These are phyloP conservation scores for Colletotrichum sidae DNA, from an alignment of 2,329 filamentous ascomycete genomes.

Conservation along the genomic window DNA sequence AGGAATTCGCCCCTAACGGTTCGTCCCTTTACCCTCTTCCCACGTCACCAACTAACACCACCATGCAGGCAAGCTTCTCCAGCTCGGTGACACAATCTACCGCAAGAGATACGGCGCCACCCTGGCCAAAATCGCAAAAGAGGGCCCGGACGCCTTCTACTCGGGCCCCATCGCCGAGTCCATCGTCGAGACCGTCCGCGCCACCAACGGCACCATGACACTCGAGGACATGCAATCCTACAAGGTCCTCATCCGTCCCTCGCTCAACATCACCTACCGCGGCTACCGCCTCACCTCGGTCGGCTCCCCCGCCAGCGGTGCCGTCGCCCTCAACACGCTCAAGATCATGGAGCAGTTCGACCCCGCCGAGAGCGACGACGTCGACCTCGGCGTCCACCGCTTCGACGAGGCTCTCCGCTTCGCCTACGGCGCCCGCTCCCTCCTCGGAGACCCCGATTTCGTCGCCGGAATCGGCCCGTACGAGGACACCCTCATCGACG, in stretches of 20 bases:
- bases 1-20: slow-evolving; percentile 89
- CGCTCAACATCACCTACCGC: slow-evolving; percentile 74
- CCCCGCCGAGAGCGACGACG: slow-evolving; percentile 61
- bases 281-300: slow-evolving; percentile 77
- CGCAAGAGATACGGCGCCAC: slow-evolving; percentile 83
- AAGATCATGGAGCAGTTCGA: slow-evolving; percentile 86
- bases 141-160: slow-evolving; percentile 82
- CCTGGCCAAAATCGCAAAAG: slow-evolving; percentile 78
- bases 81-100: slow-evolving; percentile 81
- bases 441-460: slow-evolving; percentile 85
- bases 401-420: slow-evolving; percentile 92
- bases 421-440: slow-evolving; percentile 82
- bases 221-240: slow-evolving; percentile 82
- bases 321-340: slow-evolving; percentile 78
- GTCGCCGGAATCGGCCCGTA: slow-evolving; percentile 71
- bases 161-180: slow-evolving; percentile 78
- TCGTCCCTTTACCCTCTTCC: background rate
- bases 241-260: slow-evolving; percentile 71
- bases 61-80: slow-evolving; percentile 68
- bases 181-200: slow-evolving; percentile 76
- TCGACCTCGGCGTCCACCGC: slow-evolving; percentile 81
- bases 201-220: slow-evolving; percentile 85
- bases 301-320: slow-evolving; percentile 82
- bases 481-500: slow-evolving; percentile 75
- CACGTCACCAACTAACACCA: background rate